Evolutionary conservation across 2,329 filamentous ascomycete species (phyloP).

Genomic region (Pseudogymnoascus sp.): DNA sequence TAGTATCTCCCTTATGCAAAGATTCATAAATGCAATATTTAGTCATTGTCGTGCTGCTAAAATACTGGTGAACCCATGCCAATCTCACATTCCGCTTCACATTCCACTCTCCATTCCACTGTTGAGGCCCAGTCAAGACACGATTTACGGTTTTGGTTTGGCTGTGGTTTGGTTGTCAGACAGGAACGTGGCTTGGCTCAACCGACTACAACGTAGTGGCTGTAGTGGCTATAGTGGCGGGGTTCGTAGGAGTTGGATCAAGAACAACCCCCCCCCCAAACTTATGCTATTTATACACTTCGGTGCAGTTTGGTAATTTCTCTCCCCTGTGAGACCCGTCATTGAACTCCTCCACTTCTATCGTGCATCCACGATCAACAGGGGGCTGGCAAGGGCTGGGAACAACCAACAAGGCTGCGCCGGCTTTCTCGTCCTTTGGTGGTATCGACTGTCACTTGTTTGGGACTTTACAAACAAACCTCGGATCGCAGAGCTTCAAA

Average conservation of each 20-base stretch:
- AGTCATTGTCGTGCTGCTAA: background rate
- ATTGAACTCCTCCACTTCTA: background rate
- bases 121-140: background rate
- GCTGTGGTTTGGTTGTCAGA: background rate
- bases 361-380: background rate
- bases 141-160: background rate
- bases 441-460: background rate
- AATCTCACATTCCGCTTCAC: background rate
- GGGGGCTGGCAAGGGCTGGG: background rate
- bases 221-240: background rate
- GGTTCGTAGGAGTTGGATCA: background rate
- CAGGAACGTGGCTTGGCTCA: conserved; percentile 2
- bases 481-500: background rate
- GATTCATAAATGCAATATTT: background rate
- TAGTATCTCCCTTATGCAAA: too few relatives aligned
- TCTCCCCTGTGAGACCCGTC: background rate
- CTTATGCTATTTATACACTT: background rate
- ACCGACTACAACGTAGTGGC: background rate
- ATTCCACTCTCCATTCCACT: background rate
- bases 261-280: background rate
- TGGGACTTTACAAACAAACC: background rate
- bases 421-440: background rate
- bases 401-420: background rate
- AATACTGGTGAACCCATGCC: background rate
- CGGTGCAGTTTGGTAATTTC: background rate